Conservation (phyloP, 805 yeast genomes). For the Lachancea meyersii region DNA sequence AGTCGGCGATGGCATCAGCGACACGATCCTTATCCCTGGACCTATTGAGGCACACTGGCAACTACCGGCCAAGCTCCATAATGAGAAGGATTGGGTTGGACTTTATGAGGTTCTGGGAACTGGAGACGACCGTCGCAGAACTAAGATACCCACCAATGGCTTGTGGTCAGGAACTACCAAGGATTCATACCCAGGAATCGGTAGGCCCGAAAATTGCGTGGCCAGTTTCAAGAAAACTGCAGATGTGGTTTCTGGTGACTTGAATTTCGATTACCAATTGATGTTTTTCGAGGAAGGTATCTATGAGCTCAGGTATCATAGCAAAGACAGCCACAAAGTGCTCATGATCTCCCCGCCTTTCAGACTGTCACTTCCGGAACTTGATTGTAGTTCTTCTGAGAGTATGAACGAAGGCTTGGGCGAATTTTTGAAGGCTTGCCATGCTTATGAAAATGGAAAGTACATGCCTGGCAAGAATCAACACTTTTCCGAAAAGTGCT, state of each 20-base stretch:
- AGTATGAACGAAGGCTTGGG: conserved; percentile 19
- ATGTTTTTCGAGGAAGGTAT: conserved; percentile 62
- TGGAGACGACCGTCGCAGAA: conserved; percentile 46
- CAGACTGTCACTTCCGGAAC: conserved; percentile 43
- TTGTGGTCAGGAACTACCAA: conserved; percentile 53
- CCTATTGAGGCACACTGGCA: conserved; percentile 51
- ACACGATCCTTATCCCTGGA: conserved; percentile 31
- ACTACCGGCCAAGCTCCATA: conserved; percentile 41
- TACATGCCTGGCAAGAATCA: conserved; percentile 20
- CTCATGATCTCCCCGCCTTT: conserved; percentile 58
- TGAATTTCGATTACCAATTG: conserved; percentile 42
- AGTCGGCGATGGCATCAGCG: conserved; percentile 27
- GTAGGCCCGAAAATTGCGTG: conserved; percentile 10
- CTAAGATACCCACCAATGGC: conserved; percentile 56
- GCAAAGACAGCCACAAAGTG: conserved; percentile 63
- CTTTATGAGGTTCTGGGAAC: conserved; percentile 59
- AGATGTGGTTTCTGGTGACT: conserved; percentile 37
- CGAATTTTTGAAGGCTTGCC: conserved; percentile 17
- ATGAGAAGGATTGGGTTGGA: conserved; percentile 68
- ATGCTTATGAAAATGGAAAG: conserved; percentile 23
- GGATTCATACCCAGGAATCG: conserved; percentile 28
- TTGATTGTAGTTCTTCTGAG: conserved; percentile 30
- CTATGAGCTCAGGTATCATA: conserved; percentile 70
- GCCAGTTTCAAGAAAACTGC: conserved; percentile 11
- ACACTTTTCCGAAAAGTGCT: conserved; percentile 19